phyloP scores from a whole-genome alignment of 305 asterid species.

The Solanum hybrid region DNA sequence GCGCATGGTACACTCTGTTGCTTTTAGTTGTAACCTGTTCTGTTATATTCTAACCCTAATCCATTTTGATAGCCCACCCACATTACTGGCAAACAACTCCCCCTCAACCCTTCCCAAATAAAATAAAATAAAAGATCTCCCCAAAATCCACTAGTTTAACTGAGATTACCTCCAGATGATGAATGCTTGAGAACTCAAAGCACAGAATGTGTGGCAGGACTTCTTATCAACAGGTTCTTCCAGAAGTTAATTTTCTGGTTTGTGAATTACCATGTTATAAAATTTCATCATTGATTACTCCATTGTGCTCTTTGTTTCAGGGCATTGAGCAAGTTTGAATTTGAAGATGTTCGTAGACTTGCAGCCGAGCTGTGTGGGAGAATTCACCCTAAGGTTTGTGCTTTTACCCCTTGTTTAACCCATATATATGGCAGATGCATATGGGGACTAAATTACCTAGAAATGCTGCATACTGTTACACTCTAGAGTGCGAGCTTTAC shows the following conservation, averaged over 20 bases:
- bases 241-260: neutral
- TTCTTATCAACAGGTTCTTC: slow-evolving; percentile 60
- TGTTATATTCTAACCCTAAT: neutral
- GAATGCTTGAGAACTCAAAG: slow-evolving; percentile 23
- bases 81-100: neutral
- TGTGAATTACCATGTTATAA: slow-evolving; percentile 2
- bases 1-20: slow-evolving; percentile 37
- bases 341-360: slow-evolving; percentile 87
- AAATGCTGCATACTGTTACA: neutral
- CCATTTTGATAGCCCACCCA: neutral
- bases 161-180: slow-evolving; percentile 31
- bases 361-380: slow-evolving; percentile 95
- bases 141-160: neutral
- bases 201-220: slow-evolving; percentile 50
- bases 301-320: slow-evolving; percentile 25
- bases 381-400: slow-evolving; percentile 67
- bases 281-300: neutral
- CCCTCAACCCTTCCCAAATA: neutral
- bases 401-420: slow-evolving; percentile 1
- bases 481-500: neutral
- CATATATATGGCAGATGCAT: neutral
- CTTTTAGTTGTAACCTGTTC: neutral
- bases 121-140: neutral
- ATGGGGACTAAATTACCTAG: neutral
- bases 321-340: slow-evolving; percentile 64